Conservation (phyloP, 345 rosid species). For the Cardamine resedifolia region DNA sequence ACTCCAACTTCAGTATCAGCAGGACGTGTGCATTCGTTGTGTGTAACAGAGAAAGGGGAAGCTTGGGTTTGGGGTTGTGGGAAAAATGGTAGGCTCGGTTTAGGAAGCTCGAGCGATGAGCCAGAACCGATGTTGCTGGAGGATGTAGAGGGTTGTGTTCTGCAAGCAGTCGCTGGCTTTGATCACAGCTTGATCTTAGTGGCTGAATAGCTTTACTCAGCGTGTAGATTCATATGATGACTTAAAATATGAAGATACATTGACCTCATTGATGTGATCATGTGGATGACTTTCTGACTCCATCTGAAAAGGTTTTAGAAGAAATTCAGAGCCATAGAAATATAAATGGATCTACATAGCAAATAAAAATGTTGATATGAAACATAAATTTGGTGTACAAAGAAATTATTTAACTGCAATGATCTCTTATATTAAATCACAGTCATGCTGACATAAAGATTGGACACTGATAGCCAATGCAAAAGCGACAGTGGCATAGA, state of each 20-base stretch:
- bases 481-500: no score
- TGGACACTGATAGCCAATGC: no score
- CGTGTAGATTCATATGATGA: neutral
- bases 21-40: slow-evolving; percentile 77
- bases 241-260: neutral
- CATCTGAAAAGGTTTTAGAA: neutral
- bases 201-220: slow-evolving; percentile 33
- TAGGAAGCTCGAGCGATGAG: slow-evolving; percentile 76
- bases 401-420: no score
- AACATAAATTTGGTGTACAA: no score
- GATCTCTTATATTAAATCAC: no score
- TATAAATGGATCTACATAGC: neutral
- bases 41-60: slow-evolving; percentile 61
- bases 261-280: neutral
- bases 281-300: neutral
- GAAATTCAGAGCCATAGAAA: neutral
- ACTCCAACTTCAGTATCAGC: slow-evolving; percentile 52
- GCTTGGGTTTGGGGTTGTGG: slow-evolving; percentile 93
- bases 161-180: slow-evolving; percentile 72
- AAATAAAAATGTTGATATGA: no score
- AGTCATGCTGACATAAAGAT: no score
- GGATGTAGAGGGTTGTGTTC: slow-evolving; percentile 53
- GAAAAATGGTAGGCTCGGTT: slow-evolving; percentile 78
- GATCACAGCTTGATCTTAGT: slow-evolving; percentile 74
- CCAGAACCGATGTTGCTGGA: slow-evolving; percentile 62